Base-by-base conservation (phyloP, 2,329 filamentous ascomycete genomes). In the Septoria linicola region DNA sequence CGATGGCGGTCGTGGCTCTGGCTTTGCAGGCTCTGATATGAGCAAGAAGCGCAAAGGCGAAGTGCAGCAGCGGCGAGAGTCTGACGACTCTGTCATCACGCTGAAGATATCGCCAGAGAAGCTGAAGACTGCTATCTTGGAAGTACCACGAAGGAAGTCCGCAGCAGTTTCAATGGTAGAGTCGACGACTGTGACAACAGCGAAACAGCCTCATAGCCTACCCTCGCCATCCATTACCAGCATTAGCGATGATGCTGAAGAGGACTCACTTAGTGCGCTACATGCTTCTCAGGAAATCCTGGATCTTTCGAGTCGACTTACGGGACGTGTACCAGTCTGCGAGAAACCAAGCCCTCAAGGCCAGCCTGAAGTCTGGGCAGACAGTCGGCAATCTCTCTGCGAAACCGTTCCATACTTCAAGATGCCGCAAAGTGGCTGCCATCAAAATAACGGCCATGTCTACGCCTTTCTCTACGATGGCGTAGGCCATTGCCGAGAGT, bases 401-500 rank as follows among this genome's bases (percentile, higher is more conserved):
- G 82, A 88, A 60, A 76, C 82, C 0, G 62, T 88, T 1, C 75
- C 78, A 0, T 86, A 82, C 67, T 88, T 81, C 66, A 78, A 75
- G 11, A 70, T 79, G 1, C 80, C 81, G 31, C 80, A 89, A 58
- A 75, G 80, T 1, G 82, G 81, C 4, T 72, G 76, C 3, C 82
- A 89, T 48, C 72, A 73, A 0, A 71, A 68, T 0, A 68, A 76
- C 2, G 70, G 72, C 0, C 65, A 80, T n/a, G 76, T 76, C 1
- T 72, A 73, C 36, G 82, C 80, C 0, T 78, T 85, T 51, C 72
- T 88, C 19, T 72, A 85, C 16, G 82, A 87, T 59, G 73, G 72
- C 0, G 74, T 79, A 39, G 79, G 79, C 2, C 55, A 68, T 1
- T 60, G 55, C 41, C 73, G 82, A 2, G 83, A 87, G 49, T 75